Evolutionary conservation across 176 grass and related monocot genomes (phyloP), one percentile per base, ranked within the genome.

Genomic region (Cenchrus fungigraminus): DNA sequence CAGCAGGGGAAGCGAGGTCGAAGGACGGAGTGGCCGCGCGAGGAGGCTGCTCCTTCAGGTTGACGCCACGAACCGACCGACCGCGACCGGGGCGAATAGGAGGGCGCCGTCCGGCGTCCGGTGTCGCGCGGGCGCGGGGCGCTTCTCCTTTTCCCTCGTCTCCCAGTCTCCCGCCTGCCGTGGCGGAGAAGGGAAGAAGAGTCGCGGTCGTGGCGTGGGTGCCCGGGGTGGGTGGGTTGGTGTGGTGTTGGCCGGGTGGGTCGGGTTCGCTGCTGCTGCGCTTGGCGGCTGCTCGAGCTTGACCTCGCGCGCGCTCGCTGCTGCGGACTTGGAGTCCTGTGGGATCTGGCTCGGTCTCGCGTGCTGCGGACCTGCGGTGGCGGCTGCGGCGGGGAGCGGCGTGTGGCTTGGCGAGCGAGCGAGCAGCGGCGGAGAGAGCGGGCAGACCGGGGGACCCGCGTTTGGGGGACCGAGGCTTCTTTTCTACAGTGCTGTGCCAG

Each of bases 31-130:
- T n/a, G 64, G n/a, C 11, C 45, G 8, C 53, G 8, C 4, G 47
- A 15, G 7, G 22, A 9, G 20, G 71, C 53, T 71, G 49, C 89
- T 25, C 25, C 25, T 91, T 91, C 62, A 42, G 77, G 80, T 81
- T 76, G 63, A 94, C 89, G 92, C 74, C 49, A 84, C 74, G 63
- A 42, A 84, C 71, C 58, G 59, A 80, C 78, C 80, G 80, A 71
- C 20, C 51, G 10, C 53, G 70, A 55, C 14, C 7, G 47, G 72
- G 72, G 29, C 59, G 67, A 28, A 72, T 19, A 45, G 66, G 42
- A 6, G 2, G 63, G 51, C 65, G 66, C 45, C 79, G 53, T 59
- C 60, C 56, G 56, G 60, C 25, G 59, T 61, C 59, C 59, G 59
- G 65, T 55, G 54, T 71, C 9, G 83, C 15, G 9, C 17, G 20